Conservation (phyloP, 1,139 yeast species). For the Scheffersomyces segobiensis region DNA sequence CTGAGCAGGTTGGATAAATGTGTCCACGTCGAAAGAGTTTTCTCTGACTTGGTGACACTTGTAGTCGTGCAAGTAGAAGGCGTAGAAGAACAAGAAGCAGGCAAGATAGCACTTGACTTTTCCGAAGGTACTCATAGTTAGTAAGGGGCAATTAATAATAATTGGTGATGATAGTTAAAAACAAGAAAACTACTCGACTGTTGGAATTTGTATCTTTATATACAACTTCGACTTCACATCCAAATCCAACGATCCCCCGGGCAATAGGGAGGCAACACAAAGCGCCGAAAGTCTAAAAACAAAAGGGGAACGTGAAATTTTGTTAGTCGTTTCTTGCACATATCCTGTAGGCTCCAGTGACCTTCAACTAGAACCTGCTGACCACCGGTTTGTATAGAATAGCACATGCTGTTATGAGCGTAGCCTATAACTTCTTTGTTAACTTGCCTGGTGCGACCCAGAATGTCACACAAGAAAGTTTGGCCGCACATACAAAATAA, state of each 20-base stretch:
- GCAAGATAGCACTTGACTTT: conserved; percentile 29
- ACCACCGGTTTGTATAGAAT: background rate
- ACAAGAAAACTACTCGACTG: background rate
- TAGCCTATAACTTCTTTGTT: background rate
- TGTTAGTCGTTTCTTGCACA: background rate
- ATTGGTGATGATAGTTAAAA: background rate
- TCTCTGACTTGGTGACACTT: conserved; percentile 41
- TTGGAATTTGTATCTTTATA: background rate
- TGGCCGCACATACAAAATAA: background rate
- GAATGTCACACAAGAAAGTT: background rate
- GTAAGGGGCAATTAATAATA: background rate
- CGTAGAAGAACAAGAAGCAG: conserved; percentile 33
- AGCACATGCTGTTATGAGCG: background rate
- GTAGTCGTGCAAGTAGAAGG: conserved; percentile 40
- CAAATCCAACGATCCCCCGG: background rate
- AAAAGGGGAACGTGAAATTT: background rate
- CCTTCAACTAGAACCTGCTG: background rate
- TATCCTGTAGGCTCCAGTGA: background rate
- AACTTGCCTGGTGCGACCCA: background rate
- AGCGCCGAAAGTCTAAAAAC: background rate
- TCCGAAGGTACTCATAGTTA: conserved; percentile 16
- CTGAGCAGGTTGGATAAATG: conserved; percentile 40
- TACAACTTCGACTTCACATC: background rate
- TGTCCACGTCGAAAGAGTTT: conserved; percentile 28
- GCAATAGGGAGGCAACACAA: background rate